Conservation (phyloP, 164 flowering plant species). For the Akebia trifoliata region DNA sequence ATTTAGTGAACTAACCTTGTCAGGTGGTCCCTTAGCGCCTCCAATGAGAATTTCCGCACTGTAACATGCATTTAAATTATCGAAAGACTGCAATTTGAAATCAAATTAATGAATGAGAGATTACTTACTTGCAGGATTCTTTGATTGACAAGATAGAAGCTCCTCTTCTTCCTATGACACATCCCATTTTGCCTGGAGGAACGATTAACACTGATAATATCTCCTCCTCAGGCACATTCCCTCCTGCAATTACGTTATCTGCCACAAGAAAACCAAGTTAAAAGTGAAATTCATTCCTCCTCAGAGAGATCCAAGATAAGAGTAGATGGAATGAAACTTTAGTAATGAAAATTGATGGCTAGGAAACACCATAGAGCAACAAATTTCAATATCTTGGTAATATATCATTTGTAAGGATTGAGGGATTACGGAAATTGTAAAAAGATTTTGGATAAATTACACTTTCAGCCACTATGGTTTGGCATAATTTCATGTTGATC, state of each 20-base stretch:
- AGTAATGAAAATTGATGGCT: too few species aligned
- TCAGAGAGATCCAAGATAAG: too few species aligned
- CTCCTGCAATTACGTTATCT: constrained; percentile 44
- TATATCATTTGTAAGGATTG: too few species aligned
- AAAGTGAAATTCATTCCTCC: neutral
- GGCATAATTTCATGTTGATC: too few species aligned
- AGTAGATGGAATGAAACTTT: too few species aligned
- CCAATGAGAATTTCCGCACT: constrained; percentile 93
- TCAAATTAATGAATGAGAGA: neutral
- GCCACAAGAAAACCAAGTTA: constrained; percentile 8
- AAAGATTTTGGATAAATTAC: too few species aligned
- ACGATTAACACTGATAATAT: constrained; percentile 78
- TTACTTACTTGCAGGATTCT: constrained; percentile 77
- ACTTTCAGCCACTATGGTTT: too few species aligned
- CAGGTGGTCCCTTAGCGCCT: constrained; percentile 87
- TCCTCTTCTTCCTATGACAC: constrained; percentile 77
- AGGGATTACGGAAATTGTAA: too few species aligned
- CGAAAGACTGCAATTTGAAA: neutral
- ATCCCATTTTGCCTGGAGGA: constrained; percentile 90
- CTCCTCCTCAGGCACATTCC: constrained; percentile 63
- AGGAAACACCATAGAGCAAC: too few species aligned
- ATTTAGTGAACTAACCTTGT: constrained; percentile 58
- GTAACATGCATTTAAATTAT: constrained; percentile 26
- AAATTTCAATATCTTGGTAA: too few species aligned
- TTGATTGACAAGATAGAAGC: constrained; percentile 69